phyloP scores from a whole-genome alignment of 164 flowering plant genomes.

The Chimonanthus salicifolius region DNA sequence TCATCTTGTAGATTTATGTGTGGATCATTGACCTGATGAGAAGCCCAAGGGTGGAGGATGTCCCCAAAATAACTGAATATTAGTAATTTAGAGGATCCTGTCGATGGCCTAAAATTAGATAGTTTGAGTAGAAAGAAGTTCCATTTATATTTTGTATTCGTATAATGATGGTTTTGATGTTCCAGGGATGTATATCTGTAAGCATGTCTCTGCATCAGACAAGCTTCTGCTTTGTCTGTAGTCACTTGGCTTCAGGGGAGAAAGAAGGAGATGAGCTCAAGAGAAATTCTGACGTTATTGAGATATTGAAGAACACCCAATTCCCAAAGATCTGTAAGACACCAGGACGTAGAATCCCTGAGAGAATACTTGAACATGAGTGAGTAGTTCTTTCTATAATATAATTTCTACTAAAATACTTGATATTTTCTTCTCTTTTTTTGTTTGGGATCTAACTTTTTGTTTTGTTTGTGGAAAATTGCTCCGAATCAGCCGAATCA shows the following conservation, averaged over 20 bases:
- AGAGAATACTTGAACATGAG: conserved; percentile 74
- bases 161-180: neutral
- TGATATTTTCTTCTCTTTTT: neutral
- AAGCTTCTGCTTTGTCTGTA: conserved; percentile 78
- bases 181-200: conserved; percentile 82
- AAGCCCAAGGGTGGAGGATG: too few species aligned
- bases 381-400: conserved; percentile 27
- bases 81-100: too few species aligned
- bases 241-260: conserved; percentile 90
- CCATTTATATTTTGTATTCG: neutral
- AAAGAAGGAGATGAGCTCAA: conserved; percentile 81
- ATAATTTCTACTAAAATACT: neutral
- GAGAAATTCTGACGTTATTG: conserved; percentile 67
- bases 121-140: too few species aligned
- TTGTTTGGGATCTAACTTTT: too few species aligned
- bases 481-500: conserved; percentile 43
- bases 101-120: too few species aligned
- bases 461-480: neutral
- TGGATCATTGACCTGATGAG: too few species aligned
- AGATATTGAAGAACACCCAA: conserved; percentile 66
- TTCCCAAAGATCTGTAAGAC: conserved; percentile 54
- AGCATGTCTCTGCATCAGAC: conserved; percentile 68
- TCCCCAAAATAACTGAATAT: too few species aligned
- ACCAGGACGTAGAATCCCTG: conserved; percentile 43
- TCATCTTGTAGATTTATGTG: too few species aligned